A percentile compares a stretch with the other conserved stretches of the same genome.
Evolutionary conservation across 805 yeast genomes (phyloP).

Genomic region (Candida methanosorbosa): DNA sequence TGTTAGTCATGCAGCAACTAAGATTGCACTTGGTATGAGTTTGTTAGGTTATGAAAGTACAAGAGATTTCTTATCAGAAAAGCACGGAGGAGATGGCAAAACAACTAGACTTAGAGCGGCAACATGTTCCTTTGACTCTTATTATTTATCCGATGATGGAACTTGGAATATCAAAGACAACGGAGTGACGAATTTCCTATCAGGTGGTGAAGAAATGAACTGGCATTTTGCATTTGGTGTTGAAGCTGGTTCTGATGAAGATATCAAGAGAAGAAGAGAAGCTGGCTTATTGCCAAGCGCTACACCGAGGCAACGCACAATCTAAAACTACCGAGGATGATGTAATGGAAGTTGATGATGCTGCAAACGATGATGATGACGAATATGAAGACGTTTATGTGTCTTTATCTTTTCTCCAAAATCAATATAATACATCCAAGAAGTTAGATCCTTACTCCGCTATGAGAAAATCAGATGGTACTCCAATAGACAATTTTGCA

Average conservation of each 20-base stretch:
- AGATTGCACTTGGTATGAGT: constrained; percentile 79
- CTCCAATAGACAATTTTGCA: no score
- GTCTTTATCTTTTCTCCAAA: constrained; percentile 42
- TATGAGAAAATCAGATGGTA: neutral
- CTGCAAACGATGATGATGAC: constrained; percentile 12
- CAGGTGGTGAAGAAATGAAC: constrained; percentile 84
- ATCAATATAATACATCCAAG: constrained; percentile 2
- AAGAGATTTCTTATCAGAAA: constrained; percentile 41
- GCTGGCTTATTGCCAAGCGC: neutral
- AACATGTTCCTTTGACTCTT: constrained; percentile 76
- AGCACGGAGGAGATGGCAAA: constrained; percentile 29
- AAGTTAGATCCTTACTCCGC: constrained; percentile 12
- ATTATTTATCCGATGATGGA: constrained; percentile 22
- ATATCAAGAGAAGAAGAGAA: constrained; percentile 47
- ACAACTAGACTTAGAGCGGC: constrained; percentile 53
- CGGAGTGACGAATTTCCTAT: constrained; percentile 65
- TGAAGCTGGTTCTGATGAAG: constrained; percentile 90
- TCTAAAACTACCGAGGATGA: constrained; percentile 1
- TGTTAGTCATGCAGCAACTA: constrained; percentile 92
- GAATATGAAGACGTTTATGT: constrained; percentile 41
- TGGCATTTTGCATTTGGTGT: constrained; percentile 72
- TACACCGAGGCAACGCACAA: constrained; percentile 17
- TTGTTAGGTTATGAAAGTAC: constrained; percentile 45
- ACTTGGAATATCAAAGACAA: constrained; percentile 59
- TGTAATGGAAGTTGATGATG: neutral